Evolutionary conservation across 345 rosid species (phyloP).

Genomic region (Acer negundo): DNA sequence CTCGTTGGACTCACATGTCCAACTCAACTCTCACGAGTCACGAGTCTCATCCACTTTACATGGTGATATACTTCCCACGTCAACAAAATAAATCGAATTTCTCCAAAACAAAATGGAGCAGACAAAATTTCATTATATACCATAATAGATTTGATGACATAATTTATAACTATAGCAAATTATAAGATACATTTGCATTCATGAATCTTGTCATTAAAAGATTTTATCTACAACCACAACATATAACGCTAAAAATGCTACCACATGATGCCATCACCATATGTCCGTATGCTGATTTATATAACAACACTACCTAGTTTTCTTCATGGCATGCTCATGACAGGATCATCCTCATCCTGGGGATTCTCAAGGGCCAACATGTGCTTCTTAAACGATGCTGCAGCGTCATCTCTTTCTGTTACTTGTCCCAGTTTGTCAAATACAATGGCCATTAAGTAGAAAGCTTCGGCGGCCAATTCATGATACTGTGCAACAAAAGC

Average conservation of each 20-base stretch:
- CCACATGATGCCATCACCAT: not conserved
- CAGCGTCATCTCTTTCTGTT: slow-evolving; percentile 80
- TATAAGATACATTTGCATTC: not conserved
- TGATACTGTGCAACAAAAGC: slow-evolving; percentile 59
- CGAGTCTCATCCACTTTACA: no score
- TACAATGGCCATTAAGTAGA: slow-evolving; percentile 69
- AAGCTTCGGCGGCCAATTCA: slow-evolving; percentile 84
- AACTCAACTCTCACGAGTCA: no score
- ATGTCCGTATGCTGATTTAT: not conserved
- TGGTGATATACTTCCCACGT: no score
- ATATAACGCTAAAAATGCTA: not conserved
- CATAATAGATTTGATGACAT: not conserved
- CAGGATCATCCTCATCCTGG: slow-evolving; percentile 43
- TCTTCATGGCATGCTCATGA: slow-evolving; percentile 11
- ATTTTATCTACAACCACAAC: not conserved
- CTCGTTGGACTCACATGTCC: no score
- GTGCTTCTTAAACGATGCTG: slow-evolving; percentile 71
- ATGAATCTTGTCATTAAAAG: not conserved
- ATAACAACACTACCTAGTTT: not conserved
- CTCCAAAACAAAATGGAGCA: not conserved
- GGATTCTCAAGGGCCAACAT: slow-evolving; percentile 69
- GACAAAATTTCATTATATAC: not conserved
- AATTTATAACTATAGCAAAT: not conserved
- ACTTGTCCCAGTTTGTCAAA: slow-evolving; percentile 60
- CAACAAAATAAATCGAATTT: no score